phyloP scores from a whole-genome alignment of 2,329 filamentous ascomycete genomes.

The Raffaelea ambrosiae region DNA sequence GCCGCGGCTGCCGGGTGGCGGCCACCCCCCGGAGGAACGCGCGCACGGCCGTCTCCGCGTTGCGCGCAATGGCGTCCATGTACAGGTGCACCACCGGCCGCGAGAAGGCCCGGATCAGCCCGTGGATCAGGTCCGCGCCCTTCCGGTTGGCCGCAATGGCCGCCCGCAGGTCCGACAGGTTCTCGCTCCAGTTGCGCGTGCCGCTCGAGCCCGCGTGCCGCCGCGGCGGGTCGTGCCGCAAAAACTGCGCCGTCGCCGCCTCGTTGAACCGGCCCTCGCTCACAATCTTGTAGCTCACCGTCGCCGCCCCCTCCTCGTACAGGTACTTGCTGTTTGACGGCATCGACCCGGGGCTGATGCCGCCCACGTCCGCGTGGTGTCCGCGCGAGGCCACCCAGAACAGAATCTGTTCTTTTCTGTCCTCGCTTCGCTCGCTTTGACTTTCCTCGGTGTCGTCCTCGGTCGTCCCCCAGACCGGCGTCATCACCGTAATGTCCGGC shows the following conservation, averaged over 20 bases:
- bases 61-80: slow-evolving; percentile 73
- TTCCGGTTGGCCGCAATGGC: background rate
- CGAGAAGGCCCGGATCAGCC: slow-evolving; percentile 69
- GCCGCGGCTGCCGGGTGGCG: slow-evolving; percentile 58
- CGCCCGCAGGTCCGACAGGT: background rate
- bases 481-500: slow-evolving; percentile 72
- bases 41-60: slow-evolving; percentile 67
- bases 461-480: slow-evolving; percentile 72
- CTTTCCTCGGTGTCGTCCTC: too few species aligned
- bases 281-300: slow-evolving; percentile 62
- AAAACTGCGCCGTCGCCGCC: slow-evolving; percentile 31
- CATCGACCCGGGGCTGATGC: background rate
- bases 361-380: slow-evolving; percentile 64
- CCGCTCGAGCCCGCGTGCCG: too few species aligned
- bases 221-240: too few species aligned
- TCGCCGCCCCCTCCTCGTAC: slow-evolving; percentile 55
- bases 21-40: slow-evolving; percentile 23
- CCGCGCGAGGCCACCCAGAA: slow-evolving; percentile 76
- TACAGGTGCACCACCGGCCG: slow-evolving; percentile 71
- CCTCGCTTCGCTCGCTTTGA: too few species aligned
- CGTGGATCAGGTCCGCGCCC: slow-evolving; percentile 39
- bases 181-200: background rate
- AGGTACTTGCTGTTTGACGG: slow-evolving; percentile 48
- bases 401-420: slow-evolving; percentile 60
- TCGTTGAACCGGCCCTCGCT: slow-evolving; percentile 72